phyloP scores from a whole-genome alignment of 129 eudicot species.

The Centaurea solstitialis region DNA sequence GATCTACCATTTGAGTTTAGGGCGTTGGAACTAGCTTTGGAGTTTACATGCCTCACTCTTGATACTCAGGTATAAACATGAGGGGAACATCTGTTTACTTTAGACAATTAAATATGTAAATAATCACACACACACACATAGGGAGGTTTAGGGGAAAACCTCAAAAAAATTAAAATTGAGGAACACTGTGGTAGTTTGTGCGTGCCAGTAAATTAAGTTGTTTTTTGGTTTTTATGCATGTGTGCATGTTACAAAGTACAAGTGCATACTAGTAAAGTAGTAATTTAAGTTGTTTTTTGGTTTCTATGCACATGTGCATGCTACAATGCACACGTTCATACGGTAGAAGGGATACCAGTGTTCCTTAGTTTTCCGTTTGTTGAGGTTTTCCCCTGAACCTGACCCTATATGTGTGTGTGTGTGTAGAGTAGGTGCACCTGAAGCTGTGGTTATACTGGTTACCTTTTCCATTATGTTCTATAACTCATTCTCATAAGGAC shows the following conservation, averaged over 20 bases:
- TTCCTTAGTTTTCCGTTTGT: neutral
- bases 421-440: neutral
- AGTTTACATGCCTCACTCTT: constrained; percentile 83
- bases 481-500: neutral
- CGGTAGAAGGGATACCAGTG: neutral
- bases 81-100: neutral
- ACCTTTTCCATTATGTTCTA: constrained; percentile 4
- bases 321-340: neutral
- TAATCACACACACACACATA: neutral
- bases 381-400: neutral
- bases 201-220: no score
- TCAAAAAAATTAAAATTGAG: neutral
- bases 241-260: neutral
- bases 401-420: no score
- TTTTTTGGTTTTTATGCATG: neutral
- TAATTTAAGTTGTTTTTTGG: no score
- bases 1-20: constrained; percentile 92
- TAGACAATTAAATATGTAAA: neutral
- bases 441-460: neutral
- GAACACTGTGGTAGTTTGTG: neutral
- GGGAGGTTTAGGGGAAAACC: neutral
- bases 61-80: constrained; percentile 84
- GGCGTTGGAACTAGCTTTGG: constrained; percentile 96
- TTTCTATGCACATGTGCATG: neutral
- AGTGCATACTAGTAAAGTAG: neutral